A percentile compares a stretch with the other conserved stretches of the same genome.
phyloP scores from a whole-genome alignment of 192 early-diverging fungal species.

The Gryganskiella cystojenkinii region DNA sequence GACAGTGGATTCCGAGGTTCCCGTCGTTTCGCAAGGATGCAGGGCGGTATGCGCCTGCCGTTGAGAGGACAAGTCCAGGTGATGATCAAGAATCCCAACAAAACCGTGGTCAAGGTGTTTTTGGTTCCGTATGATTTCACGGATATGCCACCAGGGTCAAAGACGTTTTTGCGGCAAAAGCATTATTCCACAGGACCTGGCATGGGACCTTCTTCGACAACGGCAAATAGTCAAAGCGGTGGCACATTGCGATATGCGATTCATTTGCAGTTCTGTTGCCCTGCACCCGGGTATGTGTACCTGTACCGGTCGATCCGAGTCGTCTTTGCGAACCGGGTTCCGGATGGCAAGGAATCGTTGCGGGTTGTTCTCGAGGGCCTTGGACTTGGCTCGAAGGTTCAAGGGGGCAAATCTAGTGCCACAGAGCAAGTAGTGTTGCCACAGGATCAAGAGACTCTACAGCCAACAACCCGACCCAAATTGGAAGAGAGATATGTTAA shows the following conservation, averaged over 20 bases:
- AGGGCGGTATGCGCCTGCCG: conserved; percentile 75
- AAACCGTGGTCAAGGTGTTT: conserved; percentile 83
- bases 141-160: conserved; percentile 76
- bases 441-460: not conserved
- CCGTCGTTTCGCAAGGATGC: conserved; percentile 48
- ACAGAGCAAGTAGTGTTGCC: no score
- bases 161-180: conserved; percentile 86
- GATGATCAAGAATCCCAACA: conserved; percentile 82
- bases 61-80: conserved; percentile 81
- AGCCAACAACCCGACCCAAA: conserved; percentile 6
- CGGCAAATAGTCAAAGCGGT: conserved; percentile 17
- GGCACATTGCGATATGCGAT: conserved; percentile 76
- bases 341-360: conserved; percentile 74
- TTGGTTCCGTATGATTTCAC: conserved; percentile 82
- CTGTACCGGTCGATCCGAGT: conserved; percentile 74
- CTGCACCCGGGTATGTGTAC: conserved; percentile 66
- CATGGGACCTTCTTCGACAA: conserved; percentile 15
- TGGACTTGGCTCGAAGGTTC: conserved; percentile 52
- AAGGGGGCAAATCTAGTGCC: conserved; percentile 6
- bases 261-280: conserved; percentile 77
- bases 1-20: conserved; percentile 58
- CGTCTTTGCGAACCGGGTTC: conserved; percentile 75
- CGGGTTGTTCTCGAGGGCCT: conserved; percentile 72
- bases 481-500: conserved; percentile 42
- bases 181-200: conserved; percentile 61